phyloP scores from a whole-genome alignment of 176 grass and related monocot species.

The Ampelocalamus luodianensis region DNA sequence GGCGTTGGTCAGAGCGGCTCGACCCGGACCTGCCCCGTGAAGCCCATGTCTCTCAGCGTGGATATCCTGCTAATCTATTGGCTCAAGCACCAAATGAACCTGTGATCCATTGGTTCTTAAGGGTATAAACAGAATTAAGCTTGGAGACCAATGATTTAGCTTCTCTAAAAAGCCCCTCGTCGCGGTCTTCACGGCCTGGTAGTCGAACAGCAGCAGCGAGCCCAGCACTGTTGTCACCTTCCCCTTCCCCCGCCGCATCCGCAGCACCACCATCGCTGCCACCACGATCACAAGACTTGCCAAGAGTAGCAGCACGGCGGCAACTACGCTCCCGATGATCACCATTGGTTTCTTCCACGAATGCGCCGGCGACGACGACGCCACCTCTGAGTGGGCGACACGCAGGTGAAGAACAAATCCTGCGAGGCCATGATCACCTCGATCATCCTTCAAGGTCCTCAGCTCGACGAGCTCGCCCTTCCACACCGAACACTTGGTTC shows the following conservation, averaged over 20 bases:
- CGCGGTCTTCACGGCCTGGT: constrained; percentile 41
- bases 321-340: constrained; percentile 23
- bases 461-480: constrained; percentile 45
- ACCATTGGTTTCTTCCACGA: constrained; percentile 54
- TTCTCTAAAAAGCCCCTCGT: constrained; percentile 52
- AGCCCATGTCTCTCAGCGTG: no score
- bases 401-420: constrained; percentile 42
- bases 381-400: constrained; percentile 46
- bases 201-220: constrained; percentile 55
- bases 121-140: no score
- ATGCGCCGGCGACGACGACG: not conserved
- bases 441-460: constrained; percentile 10
- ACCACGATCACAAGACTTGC: constrained; percentile 19
- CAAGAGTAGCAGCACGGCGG: constrained; percentile 41
- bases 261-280: constrained; percentile 19
- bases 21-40: no score
- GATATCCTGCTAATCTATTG: no score
- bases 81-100: no score
- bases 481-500: constrained; percentile 41
- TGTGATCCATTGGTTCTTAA: no score
- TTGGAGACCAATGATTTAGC: no score
- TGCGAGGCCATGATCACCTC: not conserved
- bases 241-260: constrained; percentile 46
- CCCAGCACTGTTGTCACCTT: constrained; percentile 53
- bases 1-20: no score